Conservation (phyloP, 2,329 filamentous ascomycete genomes). For the Fonsecaea erecta region DNA sequence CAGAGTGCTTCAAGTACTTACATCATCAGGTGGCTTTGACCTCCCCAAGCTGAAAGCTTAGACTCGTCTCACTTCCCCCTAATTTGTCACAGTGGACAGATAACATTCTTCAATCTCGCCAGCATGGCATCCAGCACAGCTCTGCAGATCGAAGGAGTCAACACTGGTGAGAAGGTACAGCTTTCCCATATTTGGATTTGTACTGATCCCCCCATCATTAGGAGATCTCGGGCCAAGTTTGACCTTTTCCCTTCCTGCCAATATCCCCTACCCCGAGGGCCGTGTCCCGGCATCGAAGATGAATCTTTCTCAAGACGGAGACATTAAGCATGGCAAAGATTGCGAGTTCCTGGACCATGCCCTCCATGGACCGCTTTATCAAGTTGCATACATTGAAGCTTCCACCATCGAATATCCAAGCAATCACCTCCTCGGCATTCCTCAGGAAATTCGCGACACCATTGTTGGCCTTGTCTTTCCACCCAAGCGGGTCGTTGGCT, state of each 20-base stretch:
- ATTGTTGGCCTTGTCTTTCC: conserved; percentile 3
- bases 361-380: no score
- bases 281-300: not conserved
- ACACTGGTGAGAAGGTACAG: not conserved
- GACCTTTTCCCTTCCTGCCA: not conserved
- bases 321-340: not conserved
- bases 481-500: conserved; percentile 2
- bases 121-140: conserved; percentile 3
- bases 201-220: not conserved
- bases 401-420: conserved; percentile 11
- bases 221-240: not conserved
- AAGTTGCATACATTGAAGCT: not conserved
- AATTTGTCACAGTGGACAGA: not conserved
- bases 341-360: not conserved
- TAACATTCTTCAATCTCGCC: not conserved
- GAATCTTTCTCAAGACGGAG: not conserved
- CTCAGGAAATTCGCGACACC: conserved; percentile 29
- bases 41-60: not conserved
- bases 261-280: not conserved
- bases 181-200: not conserved
- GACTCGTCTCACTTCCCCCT: not conserved
- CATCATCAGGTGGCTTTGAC: not conserved
- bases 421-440: conserved; percentile 27
- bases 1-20: not conserved
- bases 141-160: not conserved